Percentiles rank a stretch among this genome's conserved stretches.
Conservation (phyloP, 495 filamentous ascomycete genomes). For the Penicillium roqueforti region DNA sequence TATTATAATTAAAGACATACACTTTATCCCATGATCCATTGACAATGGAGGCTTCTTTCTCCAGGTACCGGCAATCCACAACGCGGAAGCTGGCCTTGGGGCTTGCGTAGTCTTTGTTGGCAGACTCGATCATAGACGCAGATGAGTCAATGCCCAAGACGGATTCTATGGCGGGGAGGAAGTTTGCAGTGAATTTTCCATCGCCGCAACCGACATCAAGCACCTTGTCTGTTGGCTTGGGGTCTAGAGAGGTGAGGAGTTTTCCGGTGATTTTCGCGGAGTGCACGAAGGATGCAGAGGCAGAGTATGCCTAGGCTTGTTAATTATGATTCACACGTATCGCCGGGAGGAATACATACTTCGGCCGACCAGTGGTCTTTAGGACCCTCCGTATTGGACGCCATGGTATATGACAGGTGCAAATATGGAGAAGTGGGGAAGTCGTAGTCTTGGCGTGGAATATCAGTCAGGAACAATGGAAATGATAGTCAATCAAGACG, state of each 20-base stretch:
- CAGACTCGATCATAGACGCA: conserved; percentile 57
- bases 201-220: conserved; percentile 77
- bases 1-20: conserved; percentile 9
- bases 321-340: not conserved
- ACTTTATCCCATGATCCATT: conserved; percentile 53
- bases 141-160: conserved; percentile 67
- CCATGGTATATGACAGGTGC: not conserved
- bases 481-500: not conserved
- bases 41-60: conserved; percentile 27
- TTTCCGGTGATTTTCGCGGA: conserved; percentile 56
- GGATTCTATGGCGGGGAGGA: conserved; percentile 42
- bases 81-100: conserved; percentile 34
- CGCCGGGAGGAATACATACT: conserved; percentile 29
- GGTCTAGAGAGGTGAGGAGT: conserved; percentile 61
- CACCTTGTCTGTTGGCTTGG: conserved; percentile 53
- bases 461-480: not conserved
- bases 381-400: not conserved
- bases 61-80: conserved; percentile 46
- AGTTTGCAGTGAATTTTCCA: conserved; percentile 57
- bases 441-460: not conserved
- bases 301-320: conserved; percentile 52
- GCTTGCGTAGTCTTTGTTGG: conserved; percentile 35
- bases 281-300: conserved; percentile 66
- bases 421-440: not conserved
- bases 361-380: conserved; percentile 59